Conservation (phyloP, 768 basidiomycete species). For the Crepidotus variabilis region DNA sequence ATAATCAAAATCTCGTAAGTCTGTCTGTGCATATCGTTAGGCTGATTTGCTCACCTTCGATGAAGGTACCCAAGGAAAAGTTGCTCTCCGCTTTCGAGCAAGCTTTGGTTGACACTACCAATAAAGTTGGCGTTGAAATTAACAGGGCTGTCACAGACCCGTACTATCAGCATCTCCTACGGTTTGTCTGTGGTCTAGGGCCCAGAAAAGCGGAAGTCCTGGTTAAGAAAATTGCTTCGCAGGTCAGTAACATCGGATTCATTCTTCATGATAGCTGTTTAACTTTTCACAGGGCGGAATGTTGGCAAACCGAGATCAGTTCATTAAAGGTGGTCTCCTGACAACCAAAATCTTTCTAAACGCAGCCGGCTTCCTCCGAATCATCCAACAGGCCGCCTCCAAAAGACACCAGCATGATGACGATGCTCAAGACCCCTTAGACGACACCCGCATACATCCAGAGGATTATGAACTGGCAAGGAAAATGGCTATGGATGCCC, state of each 20-base stretch:
- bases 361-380: constrained; percentile 87
- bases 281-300: constrained; percentile 69
- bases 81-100: constrained; percentile 78
- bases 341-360: constrained; percentile 91
- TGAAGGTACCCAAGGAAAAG: constrained; percentile 85
- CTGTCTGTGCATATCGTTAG: constrained; percentile 5
- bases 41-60: constrained; percentile 3
- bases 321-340: constrained; percentile 75
- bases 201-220: constrained; percentile 89
- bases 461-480: constrained; percentile 97
- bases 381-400: constrained; percentile 58
- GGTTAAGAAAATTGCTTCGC: constrained; percentile 72
- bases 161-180: constrained; percentile 86
- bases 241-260: constrained; percentile 44
- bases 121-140: constrained; percentile 93
- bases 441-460: constrained; percentile 93
- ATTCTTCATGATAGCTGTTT: constrained; percentile 5
- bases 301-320: constrained; percentile 82
- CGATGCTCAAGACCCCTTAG: constrained; percentile 80
- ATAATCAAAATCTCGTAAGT: constrained; percentile 81
- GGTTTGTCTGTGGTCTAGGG: constrained; percentile 89
- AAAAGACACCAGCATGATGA: constrained; percentile 71
- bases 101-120: constrained; percentile 84
- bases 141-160: constrained; percentile 86
- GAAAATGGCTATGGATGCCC: constrained; percentile 97